A percentile compares a stretch with the other conserved stretches of the same genome.
Conservation (phyloP, 1,139 yeast species). For the Protomyces lactucae-debilis region DNA sequence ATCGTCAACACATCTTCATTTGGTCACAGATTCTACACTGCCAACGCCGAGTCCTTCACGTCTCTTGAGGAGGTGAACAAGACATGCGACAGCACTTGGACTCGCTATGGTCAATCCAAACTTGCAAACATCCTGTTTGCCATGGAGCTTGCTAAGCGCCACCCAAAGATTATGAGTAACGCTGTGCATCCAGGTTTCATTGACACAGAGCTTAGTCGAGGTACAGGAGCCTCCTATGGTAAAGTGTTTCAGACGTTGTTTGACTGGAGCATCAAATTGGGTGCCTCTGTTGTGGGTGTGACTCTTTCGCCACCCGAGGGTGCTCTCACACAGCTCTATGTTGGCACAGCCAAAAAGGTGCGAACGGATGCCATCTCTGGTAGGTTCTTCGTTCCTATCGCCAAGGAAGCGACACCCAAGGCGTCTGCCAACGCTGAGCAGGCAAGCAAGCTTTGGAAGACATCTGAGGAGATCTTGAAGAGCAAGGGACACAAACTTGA, state of each 20-base stretch:
- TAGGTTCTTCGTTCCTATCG: constrained; percentile 13
- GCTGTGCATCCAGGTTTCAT: constrained; percentile 84
- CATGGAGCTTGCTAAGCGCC: constrained; percentile 57
- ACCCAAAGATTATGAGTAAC: constrained; percentile 60
- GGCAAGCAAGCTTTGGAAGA: constrained; percentile 6
- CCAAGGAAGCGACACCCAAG: not conserved
- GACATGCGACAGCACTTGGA: constrained; percentile 52
- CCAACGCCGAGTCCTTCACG: not conserved
- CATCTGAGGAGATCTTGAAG: not conserved
- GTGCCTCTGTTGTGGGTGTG: constrained; percentile 48
- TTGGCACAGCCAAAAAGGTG: constrained; percentile 56
- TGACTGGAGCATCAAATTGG: not conserved
- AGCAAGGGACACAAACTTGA: not conserved
- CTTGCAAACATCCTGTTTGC: constrained; percentile 74
- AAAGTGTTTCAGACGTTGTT: not conserved
- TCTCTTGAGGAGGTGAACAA: constrained; percentile 37
- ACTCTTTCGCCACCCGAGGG: constrained; percentile 60
- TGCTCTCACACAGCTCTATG: constrained; percentile 58
- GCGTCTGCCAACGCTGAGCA: not conserved
- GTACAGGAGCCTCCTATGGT: constrained; percentile 51
- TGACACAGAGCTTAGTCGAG: constrained; percentile 66
- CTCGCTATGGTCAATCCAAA: constrained; percentile 71
- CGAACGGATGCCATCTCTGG: constrained; percentile 13
- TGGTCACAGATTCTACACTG: not conserved
- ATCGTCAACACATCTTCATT: constrained; percentile 53